Evolutionary conservation across 2,329 filamentous ascomycete species (phyloP).

Genomic region (Pyrenophora graminea): DNA sequence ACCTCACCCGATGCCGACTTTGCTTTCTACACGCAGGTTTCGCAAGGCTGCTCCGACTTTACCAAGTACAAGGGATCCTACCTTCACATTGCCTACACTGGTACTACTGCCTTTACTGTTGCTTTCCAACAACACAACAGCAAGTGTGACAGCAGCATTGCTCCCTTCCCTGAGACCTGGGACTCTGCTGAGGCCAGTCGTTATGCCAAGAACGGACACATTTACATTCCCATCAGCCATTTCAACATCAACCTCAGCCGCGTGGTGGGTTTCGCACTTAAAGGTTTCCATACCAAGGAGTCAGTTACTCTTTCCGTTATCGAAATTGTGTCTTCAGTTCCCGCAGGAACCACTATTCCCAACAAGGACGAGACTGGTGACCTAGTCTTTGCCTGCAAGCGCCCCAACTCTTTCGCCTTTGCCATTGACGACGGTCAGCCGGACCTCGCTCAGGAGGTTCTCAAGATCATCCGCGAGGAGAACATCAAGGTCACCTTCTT

Average conservation of each 20-base stretch:
- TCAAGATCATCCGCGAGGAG: conserved; percentile 64
- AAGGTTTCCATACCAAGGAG: conserved; percentile 64
- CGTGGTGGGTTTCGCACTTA: conserved; percentile 63
- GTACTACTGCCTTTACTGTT: conserved; percentile 66
- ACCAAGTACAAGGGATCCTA: conserved; percentile 60
- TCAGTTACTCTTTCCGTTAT: conserved; percentile 59
- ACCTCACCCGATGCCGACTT: conserved; percentile 64
- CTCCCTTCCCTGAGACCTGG: conserved; percentile 69
- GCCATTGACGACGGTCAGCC: conserved; percentile 72
- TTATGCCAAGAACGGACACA: conserved; percentile 60
- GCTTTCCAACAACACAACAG: conserved; percentile 70
- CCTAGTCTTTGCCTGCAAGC: conserved; percentile 66
- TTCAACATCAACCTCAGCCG: conserved; percentile 65
- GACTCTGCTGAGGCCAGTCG: conserved; percentile 68
- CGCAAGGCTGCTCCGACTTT: conserved; percentile 61
- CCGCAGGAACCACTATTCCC: conserved; percentile 58
- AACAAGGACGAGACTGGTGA: conserved; percentile 64
- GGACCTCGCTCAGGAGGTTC: conserved; percentile 61
- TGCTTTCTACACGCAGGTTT: conserved; percentile 64
- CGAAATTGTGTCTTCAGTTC: conserved; percentile 63
- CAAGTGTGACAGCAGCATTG: conserved; percentile 58
- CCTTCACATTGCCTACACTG: conserved; percentile 67
- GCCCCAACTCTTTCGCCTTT: conserved; percentile 72
- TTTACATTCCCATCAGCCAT: conserved; percentile 70
- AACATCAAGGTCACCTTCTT: conserved; percentile 72